phyloP scores from a whole-genome alignment of 441 rosid genomes.

The Jatropha podagrica region DNA sequence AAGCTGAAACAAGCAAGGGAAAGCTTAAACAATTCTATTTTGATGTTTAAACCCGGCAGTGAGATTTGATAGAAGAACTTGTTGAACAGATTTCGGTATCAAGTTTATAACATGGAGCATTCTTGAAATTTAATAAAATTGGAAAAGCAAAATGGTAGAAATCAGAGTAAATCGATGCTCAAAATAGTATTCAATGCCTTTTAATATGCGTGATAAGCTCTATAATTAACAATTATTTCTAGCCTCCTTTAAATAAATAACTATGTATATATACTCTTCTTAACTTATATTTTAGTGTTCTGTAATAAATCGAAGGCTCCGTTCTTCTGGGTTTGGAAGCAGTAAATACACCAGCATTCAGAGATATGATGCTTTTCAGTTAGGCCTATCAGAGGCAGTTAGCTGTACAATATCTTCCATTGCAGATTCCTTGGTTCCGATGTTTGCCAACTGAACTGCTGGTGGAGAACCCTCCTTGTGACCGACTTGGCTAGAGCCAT shows the following conservation, averaged over 20 bases:
- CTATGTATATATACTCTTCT: background rate
- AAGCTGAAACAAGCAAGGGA: background rate
- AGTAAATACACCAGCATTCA: background rate
- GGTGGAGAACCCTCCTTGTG: slow-evolving; percentile 20
- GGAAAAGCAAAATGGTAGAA: background rate
- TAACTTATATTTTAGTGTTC: background rate
- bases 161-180: background rate
- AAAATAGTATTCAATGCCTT: background rate
- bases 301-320: background rate
- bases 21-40: background rate
- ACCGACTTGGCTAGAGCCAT: slow-evolving; percentile 29
- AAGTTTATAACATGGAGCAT: background rate
- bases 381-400: background rate
- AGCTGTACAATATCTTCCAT: slow-evolving; percentile 4
- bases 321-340: no score
- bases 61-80: background rate
- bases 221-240: background rate
- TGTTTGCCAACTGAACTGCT: slow-evolving; percentile 20
- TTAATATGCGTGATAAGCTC: background rate
- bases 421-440: slow-evolving; percentile 2
- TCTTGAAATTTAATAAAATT: background rate
- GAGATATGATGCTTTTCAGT: background rate
- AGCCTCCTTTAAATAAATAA: background rate
- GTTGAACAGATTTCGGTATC: background rate
- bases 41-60: background rate